Conservation (phyloP, 352 stramenopile genomes). For the Phytophthora podocarpi region DNA sequence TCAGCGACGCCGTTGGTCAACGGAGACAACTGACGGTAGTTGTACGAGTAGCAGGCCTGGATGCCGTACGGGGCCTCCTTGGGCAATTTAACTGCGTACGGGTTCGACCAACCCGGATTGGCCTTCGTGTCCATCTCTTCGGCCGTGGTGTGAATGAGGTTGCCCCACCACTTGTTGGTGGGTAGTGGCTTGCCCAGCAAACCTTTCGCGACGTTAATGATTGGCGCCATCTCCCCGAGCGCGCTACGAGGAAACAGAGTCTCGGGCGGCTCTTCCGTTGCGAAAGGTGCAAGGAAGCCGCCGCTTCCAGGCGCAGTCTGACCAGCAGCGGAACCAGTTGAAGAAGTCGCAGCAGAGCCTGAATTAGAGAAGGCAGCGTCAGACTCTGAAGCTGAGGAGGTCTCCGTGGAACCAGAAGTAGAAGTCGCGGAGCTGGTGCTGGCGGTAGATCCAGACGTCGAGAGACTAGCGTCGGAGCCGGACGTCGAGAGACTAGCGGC, state of each 20-base stretch:
- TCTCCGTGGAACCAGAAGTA: not conserved
- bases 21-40: conserved; percentile 47
- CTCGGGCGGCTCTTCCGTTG: conserved; percentile 43
- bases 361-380: no score
- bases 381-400: not conserved
- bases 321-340: not conserved
- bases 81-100: conserved; percentile 63
- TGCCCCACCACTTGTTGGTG: conserved; percentile 85
- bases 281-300: conserved; percentile 41
- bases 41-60: conserved; percentile 65
- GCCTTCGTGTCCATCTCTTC: conserved; percentile 45
- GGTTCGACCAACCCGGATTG: conserved; percentile 66
- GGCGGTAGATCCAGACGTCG: not conserved
- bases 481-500: not conserved
- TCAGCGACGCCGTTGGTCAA: conserved; percentile 49
- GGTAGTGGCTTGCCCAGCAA: conserved; percentile 52
- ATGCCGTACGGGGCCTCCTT: conserved; percentile 52
- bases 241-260: conserved; percentile 47
- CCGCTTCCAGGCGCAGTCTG: not conserved
- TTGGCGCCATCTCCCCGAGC: conserved; percentile 48
- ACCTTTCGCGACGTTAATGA: conserved; percentile 57
- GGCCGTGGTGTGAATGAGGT: conserved; percentile 60
- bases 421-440: no score
- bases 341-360: no score
- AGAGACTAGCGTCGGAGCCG: not conserved